phyloP scores from a whole-genome alignment of 345 rosid species.

The Syzygium grande region DNA sequence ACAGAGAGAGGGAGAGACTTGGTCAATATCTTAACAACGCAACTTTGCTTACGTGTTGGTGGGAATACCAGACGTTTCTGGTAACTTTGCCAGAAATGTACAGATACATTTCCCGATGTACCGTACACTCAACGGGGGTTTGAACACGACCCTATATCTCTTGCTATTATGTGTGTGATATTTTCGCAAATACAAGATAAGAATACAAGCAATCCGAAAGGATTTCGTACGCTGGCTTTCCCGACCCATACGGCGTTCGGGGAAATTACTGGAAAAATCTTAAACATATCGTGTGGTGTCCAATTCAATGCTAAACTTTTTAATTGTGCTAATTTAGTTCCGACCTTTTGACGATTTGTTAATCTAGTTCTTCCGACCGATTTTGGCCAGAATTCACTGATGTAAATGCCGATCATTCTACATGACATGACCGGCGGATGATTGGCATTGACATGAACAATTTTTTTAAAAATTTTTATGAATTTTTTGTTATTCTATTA shows the following conservation, averaged over 20 bases:
- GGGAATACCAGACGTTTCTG: neutral
- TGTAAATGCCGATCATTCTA: too few relatives aligned
- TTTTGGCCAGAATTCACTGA: neutral
- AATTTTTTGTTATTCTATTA: too few relatives aligned
- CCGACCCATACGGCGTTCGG: neutral
- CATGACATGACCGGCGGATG: too few relatives aligned
- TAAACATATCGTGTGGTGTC: neutral
- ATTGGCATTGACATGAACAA: too few relatives aligned
- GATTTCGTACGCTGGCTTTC: neutral
- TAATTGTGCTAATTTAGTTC: too few relatives aligned
- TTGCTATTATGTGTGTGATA: neutral
- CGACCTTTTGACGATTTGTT: neutral
- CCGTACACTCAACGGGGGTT: too few relatives aligned
- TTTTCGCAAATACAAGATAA: neutral
- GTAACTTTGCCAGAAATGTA: neutral
- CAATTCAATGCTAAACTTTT: too few relatives aligned
- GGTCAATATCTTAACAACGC: neutral
- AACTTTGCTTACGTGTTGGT: neutral
- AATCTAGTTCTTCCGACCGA: accelerated
- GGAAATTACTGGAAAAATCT: neutral
- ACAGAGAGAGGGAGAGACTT: neutral
- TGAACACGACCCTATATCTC: too few relatives aligned
- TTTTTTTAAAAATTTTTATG: neutral
- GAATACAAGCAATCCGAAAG: neutral
- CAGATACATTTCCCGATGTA: too few relatives aligned